These are phyloP conservation scores for Jacaranda mimosifolia DNA, from an alignment of 257 asterid species.

Conservation along the genomic window DNA sequence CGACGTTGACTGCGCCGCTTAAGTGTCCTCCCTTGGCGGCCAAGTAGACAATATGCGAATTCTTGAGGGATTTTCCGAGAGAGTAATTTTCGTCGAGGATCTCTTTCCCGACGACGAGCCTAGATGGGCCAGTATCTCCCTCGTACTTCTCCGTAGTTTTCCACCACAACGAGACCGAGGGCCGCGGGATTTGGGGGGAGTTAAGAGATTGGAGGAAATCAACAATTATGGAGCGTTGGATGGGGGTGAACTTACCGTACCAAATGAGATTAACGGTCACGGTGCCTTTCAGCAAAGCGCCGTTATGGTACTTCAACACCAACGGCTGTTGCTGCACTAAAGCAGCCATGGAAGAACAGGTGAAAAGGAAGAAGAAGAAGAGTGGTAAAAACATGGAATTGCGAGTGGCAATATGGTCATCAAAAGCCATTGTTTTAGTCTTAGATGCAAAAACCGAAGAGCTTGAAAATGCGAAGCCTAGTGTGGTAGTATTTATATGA, in stretches of 20 bases:
- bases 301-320: slow-evolving; percentile 65
- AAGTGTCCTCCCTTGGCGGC: slow-evolving; percentile 59
- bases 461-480: not conserved
- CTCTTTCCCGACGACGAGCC: slow-evolving; percentile 54
- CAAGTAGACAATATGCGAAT: slow-evolving; percentile 44
- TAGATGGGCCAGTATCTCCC: slow-evolving; percentile 44
- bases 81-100: slow-evolving; percentile 49
- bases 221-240: slow-evolving; percentile 62
- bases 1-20: slow-evolving; percentile 55
- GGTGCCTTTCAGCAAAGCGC: slow-evolving; percentile 61
- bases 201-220: slow-evolving; percentile 67
- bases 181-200: slow-evolving; percentile 34
- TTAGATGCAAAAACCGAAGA: not conserved
- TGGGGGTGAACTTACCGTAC: slow-evolving; percentile 71
- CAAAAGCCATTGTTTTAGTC: slow-evolving; percentile 37
- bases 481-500: slow-evolving; percentile 38
- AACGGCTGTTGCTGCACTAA: slow-evolving; percentile 64
- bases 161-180: slow-evolving; percentile 59
- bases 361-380: slow-evolving; percentile 35
- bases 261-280: slow-evolving; percentile 65
- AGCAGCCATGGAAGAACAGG: slow-evolving; percentile 52
- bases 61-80: slow-evolving; percentile 52
- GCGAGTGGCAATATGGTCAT: slow-evolving; percentile 41
- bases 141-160: slow-evolving; percentile 49
- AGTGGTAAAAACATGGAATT: not conserved